These are phyloP conservation scores for Petunia secreta DNA, from an alignment of 257 asterid species.

Conservation along the genomic window DNA sequence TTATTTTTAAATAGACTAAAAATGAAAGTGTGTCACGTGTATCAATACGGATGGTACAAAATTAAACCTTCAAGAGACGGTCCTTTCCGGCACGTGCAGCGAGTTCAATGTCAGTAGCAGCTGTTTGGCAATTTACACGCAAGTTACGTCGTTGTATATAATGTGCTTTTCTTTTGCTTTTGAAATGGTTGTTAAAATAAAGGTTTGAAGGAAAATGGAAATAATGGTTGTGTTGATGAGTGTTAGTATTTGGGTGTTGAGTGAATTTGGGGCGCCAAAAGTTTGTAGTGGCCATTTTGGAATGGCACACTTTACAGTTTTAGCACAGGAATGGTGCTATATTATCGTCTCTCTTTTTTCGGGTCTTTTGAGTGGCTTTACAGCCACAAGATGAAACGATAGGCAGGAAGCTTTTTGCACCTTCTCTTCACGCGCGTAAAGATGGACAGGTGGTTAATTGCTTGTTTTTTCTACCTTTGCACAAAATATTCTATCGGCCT, in stretches of 20 bases:
- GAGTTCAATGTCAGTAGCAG: constrained; percentile 48
- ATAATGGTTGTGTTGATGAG: constrained; percentile 21
- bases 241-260: constrained; percentile 27
- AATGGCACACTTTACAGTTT: neutral
- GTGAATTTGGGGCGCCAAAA: constrained; percentile 39
- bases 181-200: constrained; percentile 26
- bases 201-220: constrained; percentile 25
- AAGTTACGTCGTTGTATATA: constrained; percentile 36
- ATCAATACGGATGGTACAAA: too few species aligned
- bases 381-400: constrained; percentile 20
- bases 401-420: neutral
- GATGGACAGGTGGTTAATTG: neutral
- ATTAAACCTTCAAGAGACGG: constrained; percentile 70
- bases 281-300: constrained; percentile 37
- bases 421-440: neutral
- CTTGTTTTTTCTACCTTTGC: too few species aligned
- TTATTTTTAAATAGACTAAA: too few species aligned
- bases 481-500: too few species aligned
- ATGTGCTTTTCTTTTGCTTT: constrained; percentile 29
- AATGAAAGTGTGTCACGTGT: too few species aligned
- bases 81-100: constrained; percentile 74
- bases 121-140: constrained; percentile 47
- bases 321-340: neutral
- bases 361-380: neutral
- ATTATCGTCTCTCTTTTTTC: neutral